These are phyloP conservation scores for Bocquillonia castaneifolia DNA, from an alignment of 441 rosid species.

Conservation along the genomic window DNA sequence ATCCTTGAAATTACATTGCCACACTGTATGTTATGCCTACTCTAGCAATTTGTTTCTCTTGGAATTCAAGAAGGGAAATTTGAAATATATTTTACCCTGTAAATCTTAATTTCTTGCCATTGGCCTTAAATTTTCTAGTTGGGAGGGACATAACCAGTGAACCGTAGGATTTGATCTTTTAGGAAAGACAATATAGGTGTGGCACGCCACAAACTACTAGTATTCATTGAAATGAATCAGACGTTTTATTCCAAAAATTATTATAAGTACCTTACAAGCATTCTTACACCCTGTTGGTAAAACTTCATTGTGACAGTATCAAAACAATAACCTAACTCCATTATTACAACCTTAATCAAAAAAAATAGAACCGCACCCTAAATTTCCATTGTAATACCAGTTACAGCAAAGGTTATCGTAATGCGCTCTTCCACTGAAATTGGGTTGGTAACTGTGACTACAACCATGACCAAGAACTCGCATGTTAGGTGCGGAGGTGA, in stretches of 20 bases:
- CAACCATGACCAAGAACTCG: not conserved
- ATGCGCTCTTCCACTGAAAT: not conserved
- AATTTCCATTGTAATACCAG: not conserved
- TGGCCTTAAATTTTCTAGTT: no score
- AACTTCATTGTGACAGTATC: not conserved
- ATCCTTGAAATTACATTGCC: no score
- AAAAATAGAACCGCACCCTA: not conserved
- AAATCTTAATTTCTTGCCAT: no score
- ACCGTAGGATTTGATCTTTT: no score
- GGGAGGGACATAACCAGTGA: no score
- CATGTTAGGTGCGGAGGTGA: not conserved
- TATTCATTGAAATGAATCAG: not conserved
- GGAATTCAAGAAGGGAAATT: no score
- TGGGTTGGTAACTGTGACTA: not conserved
- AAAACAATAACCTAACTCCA: not conserved
- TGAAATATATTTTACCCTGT: no score
- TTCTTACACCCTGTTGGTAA: not conserved
- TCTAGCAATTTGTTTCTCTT: no score
- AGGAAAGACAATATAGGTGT: no score
- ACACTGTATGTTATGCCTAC: no score
- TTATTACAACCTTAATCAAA: not conserved
- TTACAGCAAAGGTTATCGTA: no score
- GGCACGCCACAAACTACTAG: not conserved
- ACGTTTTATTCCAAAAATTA: conserved; percentile 3
- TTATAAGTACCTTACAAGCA: not conserved